Base-by-base conservation (phyloP, 257 asterid species). In the Ocimum tenuiflorum region DNA sequence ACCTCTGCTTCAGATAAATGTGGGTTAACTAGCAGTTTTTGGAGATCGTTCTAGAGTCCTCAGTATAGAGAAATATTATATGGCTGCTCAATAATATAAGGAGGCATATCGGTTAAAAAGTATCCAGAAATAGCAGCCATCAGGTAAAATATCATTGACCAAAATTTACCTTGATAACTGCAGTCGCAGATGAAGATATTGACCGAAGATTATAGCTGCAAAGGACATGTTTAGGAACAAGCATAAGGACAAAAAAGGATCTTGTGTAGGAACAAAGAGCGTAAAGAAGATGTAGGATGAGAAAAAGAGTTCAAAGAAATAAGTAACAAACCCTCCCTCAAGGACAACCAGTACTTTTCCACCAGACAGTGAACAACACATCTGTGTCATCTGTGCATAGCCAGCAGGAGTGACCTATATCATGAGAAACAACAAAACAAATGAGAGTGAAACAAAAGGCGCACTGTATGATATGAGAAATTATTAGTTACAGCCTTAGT, bases 181-280 rank as follows among this genome's bases (percentile, higher is more conserved):
- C 82, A 52, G 96, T 88, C 36, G 96, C 99, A 67, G 99, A 92
- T 69, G 87, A 75, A 73, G 99, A 87, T 66, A 92, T 92, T 50
- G 99, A 92, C 55, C 99, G 95, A 65, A 92, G 96, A 80, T 92
- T 92, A 72, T 92, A 92, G 72, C 99, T 92, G 87, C 68, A 73
- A 66, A 75, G 56, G 38, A 27, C 14, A 27, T 27, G n/a, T 48
- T 68, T 27, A 23, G 15, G 69, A 69, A 65, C 17, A 39, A 42
- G 62, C 54, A 47, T 67, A 22, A 73, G 68, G 69, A 20, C 33
- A 14, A 11, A 54, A 33, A 51, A 65, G 27, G 24, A 57, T 43
- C 71, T 23, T 7, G 22, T 20, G 35, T 42, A 23, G 65, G 60
- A 73, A 51, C 33, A 53, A 41, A 27, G 35, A 57, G 57, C 9